Base-by-base conservation (phyloP, 257 asterid species). In the Knoxia roxburghii region DNA sequence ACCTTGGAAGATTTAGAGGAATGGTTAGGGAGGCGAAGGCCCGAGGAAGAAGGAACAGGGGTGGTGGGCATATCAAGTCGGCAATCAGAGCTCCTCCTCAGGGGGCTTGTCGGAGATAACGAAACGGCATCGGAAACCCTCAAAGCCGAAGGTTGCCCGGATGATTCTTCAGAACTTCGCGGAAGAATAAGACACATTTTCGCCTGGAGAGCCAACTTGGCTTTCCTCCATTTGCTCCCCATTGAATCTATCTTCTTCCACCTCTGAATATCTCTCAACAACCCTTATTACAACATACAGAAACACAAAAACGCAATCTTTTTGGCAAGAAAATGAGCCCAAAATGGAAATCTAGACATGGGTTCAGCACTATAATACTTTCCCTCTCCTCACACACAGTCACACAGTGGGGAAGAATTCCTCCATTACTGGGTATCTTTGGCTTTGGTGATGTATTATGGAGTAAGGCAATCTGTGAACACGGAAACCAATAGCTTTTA, bases 161-260 rank as follows among this genome's bases (percentile, higher is more conserved):
- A 67, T 14, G 85, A 72, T 33, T 80, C 87, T 13, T 83, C 91
- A 1, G 48, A 45, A 27, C 86, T 77, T 46, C 75, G 77, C 7
- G 94, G 86, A 10, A 78, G 83, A 75, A 79, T 65, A 5, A 92
- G 81, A 43, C 97, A 92, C 13, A 82, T 73, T 66, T 87, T 87
- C 64, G 81, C 54, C 10, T 89, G 94, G 30, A 92, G 83, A 69
- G 96, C 87, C 62, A 80, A 15, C 78, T 87, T 88, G 52, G 65
- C 94, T 67, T 89, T 89, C 72, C 83, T 69, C 98, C 98, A 92
- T 89, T 78, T 85, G 75, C 90, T 87, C 57, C 75, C 90, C 97
- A 89, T 86, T 71, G 61, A 13, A 11, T 56, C 6, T 5, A 7
- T 12, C 65, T 37, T 9, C 41, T 52, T 61, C 50, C 18, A 4